Evolutionary conservation across 2,329 filamentous ascomycete genomes (phyloP).

Genomic region (Hymenoscyphus repandus): DNA sequence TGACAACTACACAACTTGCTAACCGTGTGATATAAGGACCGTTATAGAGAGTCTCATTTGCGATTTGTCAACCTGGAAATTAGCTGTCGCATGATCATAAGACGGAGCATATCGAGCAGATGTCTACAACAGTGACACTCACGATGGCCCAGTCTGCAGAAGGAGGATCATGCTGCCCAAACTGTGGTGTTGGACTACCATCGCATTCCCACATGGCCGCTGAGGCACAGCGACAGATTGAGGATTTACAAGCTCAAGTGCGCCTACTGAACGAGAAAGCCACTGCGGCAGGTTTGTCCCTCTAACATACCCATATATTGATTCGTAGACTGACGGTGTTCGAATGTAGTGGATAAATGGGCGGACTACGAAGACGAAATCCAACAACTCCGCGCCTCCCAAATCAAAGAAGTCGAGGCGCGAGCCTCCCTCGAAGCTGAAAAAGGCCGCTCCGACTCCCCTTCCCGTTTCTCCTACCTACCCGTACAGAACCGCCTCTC

Average conservation of each 20-base stretch:
- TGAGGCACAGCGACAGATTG: constrained; percentile 53
- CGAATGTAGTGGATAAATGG: constrained; percentile 51
- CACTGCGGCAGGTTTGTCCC: constrained; percentile 49
- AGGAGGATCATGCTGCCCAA: constrained; percentile 24
- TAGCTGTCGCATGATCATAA: constrained; percentile 15
- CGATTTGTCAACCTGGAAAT: not conserved
- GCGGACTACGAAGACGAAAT: constrained; percentile 81
- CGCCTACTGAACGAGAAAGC: constrained; percentile 66
- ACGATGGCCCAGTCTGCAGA: constrained; percentile 22
- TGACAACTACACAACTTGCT: too few species aligned
- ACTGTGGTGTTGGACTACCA: constrained; percentile 28
- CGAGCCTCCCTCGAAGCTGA: constrained; percentile 4
- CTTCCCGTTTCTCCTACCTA: constrained; percentile 24
- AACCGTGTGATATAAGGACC: too few species aligned
- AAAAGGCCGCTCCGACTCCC: constrained; percentile 2
- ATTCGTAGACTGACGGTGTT: not conserved
- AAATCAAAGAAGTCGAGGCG: constrained; percentile 11
- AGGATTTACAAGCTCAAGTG: constrained; percentile 67
- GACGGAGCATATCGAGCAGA: constrained; percentile 11
- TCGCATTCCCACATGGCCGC: constrained; percentile 20
- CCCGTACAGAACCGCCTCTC: constrained; percentile 31
- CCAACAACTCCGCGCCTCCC: constrained; percentile 46
- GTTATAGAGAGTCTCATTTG: not conserved
- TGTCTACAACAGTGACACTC: constrained; percentile 31
- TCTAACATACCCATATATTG: not conserved